These are phyloP conservation scores for Lolium perenne DNA, from an alignment of 176 grass and related monocot genomes.

Conservation along the genomic window DNA sequence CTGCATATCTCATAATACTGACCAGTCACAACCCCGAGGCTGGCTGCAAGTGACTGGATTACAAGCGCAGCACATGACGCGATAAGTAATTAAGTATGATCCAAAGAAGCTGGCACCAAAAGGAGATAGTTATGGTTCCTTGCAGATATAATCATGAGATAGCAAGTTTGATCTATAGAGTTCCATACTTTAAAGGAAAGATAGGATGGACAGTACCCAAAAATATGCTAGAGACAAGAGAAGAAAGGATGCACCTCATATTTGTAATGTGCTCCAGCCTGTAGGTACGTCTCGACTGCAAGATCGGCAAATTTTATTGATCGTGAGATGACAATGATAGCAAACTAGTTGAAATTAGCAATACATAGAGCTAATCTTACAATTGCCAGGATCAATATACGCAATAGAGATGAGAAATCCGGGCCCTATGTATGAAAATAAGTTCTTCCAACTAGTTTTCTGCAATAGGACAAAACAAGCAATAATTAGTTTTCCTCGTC, in stretches of 20 bases:
- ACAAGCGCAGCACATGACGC: conserved; percentile 96
- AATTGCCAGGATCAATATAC: conserved; percentile 98
- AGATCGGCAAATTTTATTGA: conserved; percentile 11
- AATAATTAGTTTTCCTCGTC: conserved; percentile 37
- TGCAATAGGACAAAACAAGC: conserved; percentile 44
- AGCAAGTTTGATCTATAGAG: background rate
- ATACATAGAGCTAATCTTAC: conserved; percentile 54
- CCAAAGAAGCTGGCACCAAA: conserved; percentile 80
- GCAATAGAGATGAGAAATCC: conserved; percentile 98
- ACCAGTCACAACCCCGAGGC: conserved; percentile 96
- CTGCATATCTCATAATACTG: conserved; percentile 18
- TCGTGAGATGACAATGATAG: conserved; percentile 31
- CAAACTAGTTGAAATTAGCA: background rate
- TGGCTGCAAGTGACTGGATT: conserved; percentile 96
- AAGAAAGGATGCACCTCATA: conserved; percentile 75
- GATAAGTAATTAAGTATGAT: conserved; percentile 92
- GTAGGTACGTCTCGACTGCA: conserved; percentile 95
- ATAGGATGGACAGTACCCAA: background rate
- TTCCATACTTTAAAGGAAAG: background rate
- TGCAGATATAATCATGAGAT: conserved; percentile 28
- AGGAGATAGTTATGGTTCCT: conserved; percentile 19
- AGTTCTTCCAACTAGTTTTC: conserved; percentile 94
- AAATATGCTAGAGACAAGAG: conserved; percentile 1
- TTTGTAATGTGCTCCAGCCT: conserved; percentile 91
- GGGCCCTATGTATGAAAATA: conserved; percentile 91